A percentile compares a stretch with the other conserved stretches of the same genome.
Conservation (phyloP, 345 rosid genomes). For the Lepidium aucheri region DNA sequence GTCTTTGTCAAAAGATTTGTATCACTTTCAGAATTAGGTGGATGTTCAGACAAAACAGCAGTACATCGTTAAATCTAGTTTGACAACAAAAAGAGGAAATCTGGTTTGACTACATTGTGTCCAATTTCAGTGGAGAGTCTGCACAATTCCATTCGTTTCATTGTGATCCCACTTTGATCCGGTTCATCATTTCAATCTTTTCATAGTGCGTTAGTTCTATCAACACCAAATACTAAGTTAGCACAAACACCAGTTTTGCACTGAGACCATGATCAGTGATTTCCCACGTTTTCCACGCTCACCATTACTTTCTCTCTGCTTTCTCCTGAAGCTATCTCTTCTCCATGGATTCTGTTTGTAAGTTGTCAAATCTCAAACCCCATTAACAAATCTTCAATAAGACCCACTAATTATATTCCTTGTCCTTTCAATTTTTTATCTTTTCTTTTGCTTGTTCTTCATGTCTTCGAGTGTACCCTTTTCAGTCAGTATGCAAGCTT, state of each 20-base stretch:
- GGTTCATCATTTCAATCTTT: slow-evolving; percentile 1
- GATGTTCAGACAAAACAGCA: background rate
- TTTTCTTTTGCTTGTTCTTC: slow-evolving; percentile 15
- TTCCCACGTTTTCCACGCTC: slow-evolving; percentile 1
- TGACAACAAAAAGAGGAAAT: background rate
- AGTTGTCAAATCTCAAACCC: background rate
- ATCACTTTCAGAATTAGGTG: background rate
- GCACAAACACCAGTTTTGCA: background rate
- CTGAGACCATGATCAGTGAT: too few relatives aligned
- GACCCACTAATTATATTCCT: background rate
- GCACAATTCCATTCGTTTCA: background rate
- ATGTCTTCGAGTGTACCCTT: background rate
- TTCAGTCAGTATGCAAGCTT: background rate
- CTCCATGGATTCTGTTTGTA: slow-evolving; percentile 2
- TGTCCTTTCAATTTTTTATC: background rate
- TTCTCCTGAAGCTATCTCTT: background rate
- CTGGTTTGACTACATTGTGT: background rate
- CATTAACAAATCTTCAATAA: background rate
- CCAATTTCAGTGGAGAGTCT: slow-evolving; percentile 9
- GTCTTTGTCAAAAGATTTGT: background rate
- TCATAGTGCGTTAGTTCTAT: slow-evolving; percentile 5
- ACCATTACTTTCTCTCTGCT: background rate
- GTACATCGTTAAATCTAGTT: background rate
- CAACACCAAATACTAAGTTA: background rate
- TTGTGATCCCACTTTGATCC: background rate